These are phyloP conservation scores for Yamadazyma epiphylla DNA, from an alignment of 1,139 yeast species.

Conservation along the genomic window DNA sequence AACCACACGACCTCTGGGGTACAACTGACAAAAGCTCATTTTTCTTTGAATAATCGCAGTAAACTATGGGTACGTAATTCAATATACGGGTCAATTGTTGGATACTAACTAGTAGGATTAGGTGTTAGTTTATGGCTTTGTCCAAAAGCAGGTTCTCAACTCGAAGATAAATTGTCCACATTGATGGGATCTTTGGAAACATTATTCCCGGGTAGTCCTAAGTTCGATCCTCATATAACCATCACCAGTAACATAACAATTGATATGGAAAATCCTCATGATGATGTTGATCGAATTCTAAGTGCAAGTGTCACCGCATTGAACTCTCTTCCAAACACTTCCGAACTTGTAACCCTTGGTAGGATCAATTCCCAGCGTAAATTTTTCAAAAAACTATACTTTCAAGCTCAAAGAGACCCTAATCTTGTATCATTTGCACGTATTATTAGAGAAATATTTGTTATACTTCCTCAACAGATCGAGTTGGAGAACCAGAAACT, in stretches of 20 bases:
- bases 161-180: conserved; percentile 55
- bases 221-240: conserved; percentile 75
- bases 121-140: conserved; percentile 74
- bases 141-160: conserved; percentile 54
- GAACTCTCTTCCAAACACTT: conserved; percentile 39
- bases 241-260: conserved; percentile 58
- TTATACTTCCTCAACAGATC: conserved; percentile 35
- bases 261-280: conserved; percentile 36
- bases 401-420: conserved; percentile 53
- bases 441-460: conserved; percentile 69
- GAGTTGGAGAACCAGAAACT: conserved; percentile 32
- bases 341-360: conserved; percentile 36
- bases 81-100: not conserved
- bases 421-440: conserved; percentile 64
- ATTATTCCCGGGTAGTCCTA: conserved; percentile 62
- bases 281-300: conserved; percentile 58
- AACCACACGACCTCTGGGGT: too few species aligned
- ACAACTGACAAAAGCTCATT: too few species aligned
- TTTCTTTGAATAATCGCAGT: too few species aligned
- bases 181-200: conserved; percentile 65
- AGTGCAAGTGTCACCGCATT: conserved; percentile 68
- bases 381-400: conserved; percentile 61
- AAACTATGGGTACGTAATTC: conserved; percentile 3
- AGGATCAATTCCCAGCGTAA: conserved; percentile 37
- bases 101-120: conserved; percentile 16